Conservation (phyloP, 2,329 filamentous ascomycete genomes). For the Botryosphaeria agaves region DNA sequence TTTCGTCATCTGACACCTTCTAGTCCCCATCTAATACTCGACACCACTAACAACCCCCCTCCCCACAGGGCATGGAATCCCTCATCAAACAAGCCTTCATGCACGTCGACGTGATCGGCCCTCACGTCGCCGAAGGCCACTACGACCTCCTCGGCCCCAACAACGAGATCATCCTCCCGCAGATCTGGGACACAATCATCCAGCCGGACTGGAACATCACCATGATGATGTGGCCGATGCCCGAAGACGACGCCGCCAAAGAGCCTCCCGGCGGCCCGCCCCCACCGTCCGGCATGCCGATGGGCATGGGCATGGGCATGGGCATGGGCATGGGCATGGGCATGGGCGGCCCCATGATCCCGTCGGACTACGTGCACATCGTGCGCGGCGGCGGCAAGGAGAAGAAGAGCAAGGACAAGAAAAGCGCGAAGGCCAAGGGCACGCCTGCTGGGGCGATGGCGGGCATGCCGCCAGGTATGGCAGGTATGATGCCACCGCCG, state of each 20-base stretch:
- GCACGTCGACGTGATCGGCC: conserved; percentile 27
- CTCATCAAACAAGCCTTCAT: conserved; percentile 32
- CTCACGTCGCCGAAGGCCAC: conserved; percentile 26
- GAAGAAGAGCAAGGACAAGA: background rate
- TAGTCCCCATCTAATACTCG: background rate
- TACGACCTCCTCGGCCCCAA: conserved; percentile 31
- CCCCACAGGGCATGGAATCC: conserved; percentile 27
- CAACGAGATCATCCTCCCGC: conserved; percentile 30
- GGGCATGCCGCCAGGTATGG: background rate
- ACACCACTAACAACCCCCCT: background rate
- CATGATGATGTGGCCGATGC: conserved; percentile 33
- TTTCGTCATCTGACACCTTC: too few species aligned
- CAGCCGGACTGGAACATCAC: conserved; percentile 30
- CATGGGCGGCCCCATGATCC: background rate
- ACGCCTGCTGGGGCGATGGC: background rate
- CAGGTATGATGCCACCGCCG: background rate
- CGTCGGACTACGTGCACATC: background rate
- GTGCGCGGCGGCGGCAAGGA: background rate
- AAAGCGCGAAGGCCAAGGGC: background rate
- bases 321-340: background rate
- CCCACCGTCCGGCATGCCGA: background rate
- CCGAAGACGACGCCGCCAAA: conserved; percentile 8
- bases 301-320: background rate
- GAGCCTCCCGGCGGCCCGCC: background rate
- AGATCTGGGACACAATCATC: conserved; percentile 30